A percentile compares a stretch with the other conserved stretches of the same genome.
Evolutionary conservation across 352 stramenopile genomes (phyloP).

Genomic region (Lagenidium sp.): DNA sequence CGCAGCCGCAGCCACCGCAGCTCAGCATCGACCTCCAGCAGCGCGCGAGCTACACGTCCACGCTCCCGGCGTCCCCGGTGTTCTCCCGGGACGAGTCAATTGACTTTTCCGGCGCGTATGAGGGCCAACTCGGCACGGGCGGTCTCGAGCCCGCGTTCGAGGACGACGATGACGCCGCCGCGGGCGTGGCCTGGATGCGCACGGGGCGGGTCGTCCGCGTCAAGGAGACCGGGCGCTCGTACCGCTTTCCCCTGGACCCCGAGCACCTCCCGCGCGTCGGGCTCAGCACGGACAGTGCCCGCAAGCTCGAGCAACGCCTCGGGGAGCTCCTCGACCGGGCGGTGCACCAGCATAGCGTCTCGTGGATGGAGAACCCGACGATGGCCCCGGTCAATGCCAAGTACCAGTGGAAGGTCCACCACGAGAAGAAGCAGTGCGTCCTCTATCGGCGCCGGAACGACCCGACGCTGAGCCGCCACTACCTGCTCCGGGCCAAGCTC

Average conservation of each 20-base stretch:
- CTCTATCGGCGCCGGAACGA: slow-evolving; percentile 52
- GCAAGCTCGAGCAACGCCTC: slow-evolving; percentile 20
- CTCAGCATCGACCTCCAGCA: slow-evolving; percentile 4
- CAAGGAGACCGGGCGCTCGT: slow-evolving; percentile 62
- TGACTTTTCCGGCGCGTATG: no score
- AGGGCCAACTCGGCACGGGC: no score
- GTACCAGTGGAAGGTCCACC: slow-evolving; percentile 50
- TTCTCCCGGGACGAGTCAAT: slow-evolving; percentile 12
- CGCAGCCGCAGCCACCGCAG: neutral
- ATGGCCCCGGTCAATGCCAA: slow-evolving; percentile 40
- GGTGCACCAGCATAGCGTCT: slow-evolving; percentile 18
- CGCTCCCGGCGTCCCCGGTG: slow-evolving; percentile 12
- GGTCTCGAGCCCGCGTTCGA: no score
- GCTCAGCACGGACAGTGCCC: slow-evolving; percentile 10
- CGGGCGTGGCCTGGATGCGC: slow-evolving; percentile 53
- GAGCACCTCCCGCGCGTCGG: slow-evolving; percentile 39
- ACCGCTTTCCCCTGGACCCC: slow-evolving; percentile 56
- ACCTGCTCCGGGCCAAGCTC: slow-evolving; percentile 51
- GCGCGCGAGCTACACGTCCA: slow-evolving; percentile 16
- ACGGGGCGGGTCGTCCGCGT: slow-evolving; percentile 61
- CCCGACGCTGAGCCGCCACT: slow-evolving; percentile 32
- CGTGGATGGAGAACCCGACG: slow-evolving; percentile 69
- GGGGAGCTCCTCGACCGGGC: slow-evolving; percentile 27
- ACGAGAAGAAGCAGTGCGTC: slow-evolving; percentile 64
- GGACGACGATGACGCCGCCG: slow-evolving; percentile 22